Base-by-base conservation (phyloP, 2,329 filamentous ascomycete species). In the Verticillium tricorpus region DNA sequence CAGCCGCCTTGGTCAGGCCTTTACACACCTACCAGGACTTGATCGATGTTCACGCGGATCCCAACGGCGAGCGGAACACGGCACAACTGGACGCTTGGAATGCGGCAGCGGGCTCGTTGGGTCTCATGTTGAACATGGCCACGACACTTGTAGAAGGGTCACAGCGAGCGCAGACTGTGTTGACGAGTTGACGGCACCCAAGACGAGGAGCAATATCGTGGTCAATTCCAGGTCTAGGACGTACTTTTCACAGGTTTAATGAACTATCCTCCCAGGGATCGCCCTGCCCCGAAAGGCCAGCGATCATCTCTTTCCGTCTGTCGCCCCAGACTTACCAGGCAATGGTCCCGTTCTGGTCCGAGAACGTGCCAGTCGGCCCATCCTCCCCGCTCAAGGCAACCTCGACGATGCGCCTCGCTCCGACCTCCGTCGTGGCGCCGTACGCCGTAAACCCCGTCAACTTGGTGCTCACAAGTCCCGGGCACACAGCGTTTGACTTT, bases 401-500 rank as follows among this genome's bases (percentile, higher is more conserved):
- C 45, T 73, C 65, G 3, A 72, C 69, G 19, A 74, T 65, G 40
- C 68, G 64, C 54, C 67, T 60, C 1, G 74, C 72, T 0, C 72
- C 74, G n/a, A 64, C 55, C 35, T 72, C 72, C 1, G 70, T 40
- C 4, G 65, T 63, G 1, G 62, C 60, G 9, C 59, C 63, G n/a
- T 57, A 61, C 22, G 63, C 62, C 2, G n/a, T 50, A 34, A 60
- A 70, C 1, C 50, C 60, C n/a, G 52, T 70, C 57, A 77, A 32
- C 3, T 67, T 67, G 5, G 74, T 74, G 28, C 66, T 68, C 1
- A 77, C 72, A n/a, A 72, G 64, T 0, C 76, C 77, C 0, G 77
- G 76, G 50, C 75, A 78, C 8, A 70, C 72, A 3, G 67, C 62
- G 58, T 77, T 78, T 52, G 75, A 72, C 60, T 70, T 72, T 19